Evolutionary conservation across 768 basidiomycete genomes (phyloP).

Genomic region (Melanogaster broomeanus): DNA sequence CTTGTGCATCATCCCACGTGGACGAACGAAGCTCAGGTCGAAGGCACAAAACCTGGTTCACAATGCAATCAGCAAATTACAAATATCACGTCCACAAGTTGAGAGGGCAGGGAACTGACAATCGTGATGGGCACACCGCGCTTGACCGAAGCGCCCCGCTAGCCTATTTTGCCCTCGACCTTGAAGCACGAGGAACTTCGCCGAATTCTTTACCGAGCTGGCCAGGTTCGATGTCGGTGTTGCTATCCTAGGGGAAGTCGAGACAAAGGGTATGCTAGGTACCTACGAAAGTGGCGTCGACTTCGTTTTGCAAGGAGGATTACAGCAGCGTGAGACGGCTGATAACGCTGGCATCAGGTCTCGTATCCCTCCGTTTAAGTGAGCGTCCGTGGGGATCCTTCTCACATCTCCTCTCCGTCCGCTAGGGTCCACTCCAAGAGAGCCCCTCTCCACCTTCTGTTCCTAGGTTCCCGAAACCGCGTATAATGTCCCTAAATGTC

Average conservation of each 20-base stretch:
- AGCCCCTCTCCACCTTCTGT: slow-evolving; percentile 75
- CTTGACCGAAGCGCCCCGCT: too few relatives aligned
- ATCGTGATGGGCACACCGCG: too few relatives aligned
- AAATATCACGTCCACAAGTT: too few relatives aligned
- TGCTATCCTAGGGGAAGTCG: slow-evolving; percentile 67
- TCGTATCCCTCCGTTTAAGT: slow-evolving; percentile 2
- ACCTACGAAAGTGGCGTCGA: slow-evolving; percentile 90
- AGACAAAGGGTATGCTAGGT: slow-evolving; percentile 85
- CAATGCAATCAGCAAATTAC: too few relatives aligned
- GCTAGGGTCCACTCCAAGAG: slow-evolving; percentile 47
- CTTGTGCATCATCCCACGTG: too few relatives aligned
- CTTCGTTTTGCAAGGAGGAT: slow-evolving; percentile 57
- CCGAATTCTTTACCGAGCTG: slow-evolving; percentile 74
- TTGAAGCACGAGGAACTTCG: slow-evolving; percentile 85
- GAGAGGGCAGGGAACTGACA: too few relatives aligned
- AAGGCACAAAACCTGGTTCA: too few relatives aligned
- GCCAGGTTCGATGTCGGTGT: slow-evolving; percentile 60
- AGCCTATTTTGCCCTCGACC: slow-evolving; percentile 92
- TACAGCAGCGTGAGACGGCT: slow-evolving; percentile 7
- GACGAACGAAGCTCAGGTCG: too few relatives aligned
- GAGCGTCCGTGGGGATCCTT: slow-evolving; percentile 28
- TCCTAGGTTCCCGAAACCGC: slow-evolving; percentile 86
- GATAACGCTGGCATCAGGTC: slow-evolving; percentile 5
- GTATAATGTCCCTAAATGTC: slow-evolving; percentile 79
- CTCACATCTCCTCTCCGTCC: slow-evolving; percentile 41